Percentiles rank a stretch among this genome's conserved stretches.
Evolutionary conservation across 2,329 filamentous ascomycete species (phyloP).

Genomic region (Endoconidiophora laricicola): DNA sequence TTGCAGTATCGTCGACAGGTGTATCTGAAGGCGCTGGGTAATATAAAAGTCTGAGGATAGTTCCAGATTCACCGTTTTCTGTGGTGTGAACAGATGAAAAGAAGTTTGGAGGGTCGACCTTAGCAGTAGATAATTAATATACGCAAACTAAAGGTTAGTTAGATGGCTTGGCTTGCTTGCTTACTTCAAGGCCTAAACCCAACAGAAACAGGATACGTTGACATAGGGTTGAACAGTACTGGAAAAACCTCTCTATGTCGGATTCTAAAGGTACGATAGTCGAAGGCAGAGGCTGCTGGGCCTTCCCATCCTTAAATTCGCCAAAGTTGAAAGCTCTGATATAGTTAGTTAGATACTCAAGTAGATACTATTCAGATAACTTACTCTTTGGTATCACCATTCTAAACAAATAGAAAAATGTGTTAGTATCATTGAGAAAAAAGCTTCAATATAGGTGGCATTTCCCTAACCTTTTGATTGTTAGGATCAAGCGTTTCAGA

Average conservation of each 20-base stretch:
- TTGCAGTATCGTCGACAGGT: constrained; percentile 22
- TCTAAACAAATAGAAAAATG: constrained; percentile 25
- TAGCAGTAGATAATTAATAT: background rate
- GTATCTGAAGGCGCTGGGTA: constrained; percentile 39
- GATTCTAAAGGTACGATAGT: constrained; percentile 42
- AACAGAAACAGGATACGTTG: constrained; percentile 59
- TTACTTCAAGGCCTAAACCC: constrained; percentile 55
- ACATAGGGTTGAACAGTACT: constrained; percentile 56
- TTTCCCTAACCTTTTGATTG: constrained; percentile 49
- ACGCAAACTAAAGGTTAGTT: background rate
- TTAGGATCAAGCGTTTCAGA: constrained; percentile 75
- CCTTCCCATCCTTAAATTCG: constrained; percentile 50
- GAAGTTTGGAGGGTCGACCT: constrained; percentile 31
- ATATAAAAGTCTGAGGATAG: constrained; percentile 53
- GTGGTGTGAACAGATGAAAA: constrained; percentile 36
- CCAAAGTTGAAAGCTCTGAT: constrained; percentile 80
- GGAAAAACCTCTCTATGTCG: constrained; percentile 49
- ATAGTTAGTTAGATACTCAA: constrained; percentile 3
- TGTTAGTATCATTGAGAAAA: background rate
- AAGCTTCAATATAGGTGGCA: background rate
- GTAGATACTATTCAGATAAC: constrained; percentile 13
- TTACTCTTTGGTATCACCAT: constrained; percentile 80
- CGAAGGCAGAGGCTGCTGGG: constrained; percentile 60
- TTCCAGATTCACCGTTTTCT: constrained; percentile 31
- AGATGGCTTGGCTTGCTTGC: constrained; percentile 10